Conservation (phyloP, 108 stramenopile genomes). For the Cyclotella sp. region DNA sequence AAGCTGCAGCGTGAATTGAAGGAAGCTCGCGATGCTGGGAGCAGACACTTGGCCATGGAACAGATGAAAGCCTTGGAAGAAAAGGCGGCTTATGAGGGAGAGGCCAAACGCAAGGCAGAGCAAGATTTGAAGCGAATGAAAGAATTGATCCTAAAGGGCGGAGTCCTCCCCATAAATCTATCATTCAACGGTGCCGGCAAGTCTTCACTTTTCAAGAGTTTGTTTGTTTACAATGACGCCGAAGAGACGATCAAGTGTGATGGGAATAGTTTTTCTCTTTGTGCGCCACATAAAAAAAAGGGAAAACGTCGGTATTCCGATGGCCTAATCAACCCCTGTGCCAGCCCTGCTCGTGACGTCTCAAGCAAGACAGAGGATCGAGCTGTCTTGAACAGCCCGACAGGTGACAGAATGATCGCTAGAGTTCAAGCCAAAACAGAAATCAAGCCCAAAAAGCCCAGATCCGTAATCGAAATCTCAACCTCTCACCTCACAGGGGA, state of each 20-base stretch:
- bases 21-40: slow-evolving; percentile 49
- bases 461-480: slow-evolving; percentile 18
- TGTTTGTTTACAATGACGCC: slow-evolving; percentile 45
- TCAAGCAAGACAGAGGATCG: slow-evolving; percentile 2
- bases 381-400: slow-evolving; percentile 33
- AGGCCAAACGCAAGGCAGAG: slow-evolving; percentile 71
- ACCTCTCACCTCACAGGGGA: slow-evolving; percentile 24
- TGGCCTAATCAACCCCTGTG: slow-evolving; percentile 37
- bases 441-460: slow-evolving; percentile 44
- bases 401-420: slow-evolving; percentile 15
- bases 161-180: slow-evolving; percentile 49
- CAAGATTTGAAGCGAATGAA: slow-evolving; percentile 78
- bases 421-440: slow-evolving; percentile 48
- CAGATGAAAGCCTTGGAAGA: slow-evolving; percentile 56
- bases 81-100: slow-evolving; percentile 67
- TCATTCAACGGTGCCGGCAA: slow-evolving; percentile 12
- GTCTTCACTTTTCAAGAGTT: slow-evolving; percentile 29
- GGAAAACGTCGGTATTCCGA: slow-evolving; percentile 51
- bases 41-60: slow-evolving; percentile 36
- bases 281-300: slow-evolving; percentile 11
- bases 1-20: slow-evolving; percentile 78
- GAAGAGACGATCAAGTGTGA: slow-evolving; percentile 34
- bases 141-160: slow-evolving; percentile 77
- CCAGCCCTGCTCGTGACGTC: slow-evolving; percentile 12
- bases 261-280: slow-evolving; percentile 9